These are phyloP conservation scores for Dimargaris xerosporica DNA, from an alignment of 192 early-diverging fungal genomes.

Conservation along the genomic window DNA sequence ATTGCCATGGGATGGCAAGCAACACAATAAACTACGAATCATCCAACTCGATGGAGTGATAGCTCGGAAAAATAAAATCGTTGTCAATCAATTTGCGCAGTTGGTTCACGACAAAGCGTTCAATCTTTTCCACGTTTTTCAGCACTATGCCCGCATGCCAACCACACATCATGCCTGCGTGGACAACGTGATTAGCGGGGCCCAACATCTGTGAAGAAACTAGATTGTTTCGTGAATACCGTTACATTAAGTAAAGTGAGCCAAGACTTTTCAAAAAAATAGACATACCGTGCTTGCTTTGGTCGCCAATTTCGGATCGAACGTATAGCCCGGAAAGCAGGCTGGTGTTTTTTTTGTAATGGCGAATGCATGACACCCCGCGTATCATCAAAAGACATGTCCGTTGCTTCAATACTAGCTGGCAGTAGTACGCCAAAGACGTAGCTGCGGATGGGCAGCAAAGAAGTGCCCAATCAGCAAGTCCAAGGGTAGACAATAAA, in stretches of 20 bases:
- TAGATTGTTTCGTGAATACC: conserved; percentile 2
- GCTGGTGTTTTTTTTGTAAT: conserved; percentile 13
- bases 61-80: conserved; percentile 63
- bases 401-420: too few species aligned
- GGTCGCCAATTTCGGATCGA: conserved; percentile 48
- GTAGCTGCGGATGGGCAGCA: too few species aligned
- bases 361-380: conserved; percentile 15
- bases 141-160: conserved; percentile 24
- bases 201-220: not conserved
- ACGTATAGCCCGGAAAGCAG: conserved; percentile 39
- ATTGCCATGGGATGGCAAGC: not conserved
- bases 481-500: too few species aligned
- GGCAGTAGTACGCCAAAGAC: too few species aligned
- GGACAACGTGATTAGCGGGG: not conserved
- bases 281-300: conserved; percentile 48
- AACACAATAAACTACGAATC: not conserved
- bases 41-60: conserved; percentile 39
- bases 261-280: not conserved
- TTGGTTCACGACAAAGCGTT: conserved; percentile 62
- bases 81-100: conserved; percentile 57
- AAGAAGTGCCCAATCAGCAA: too few species aligned
- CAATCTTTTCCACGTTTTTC: conserved; percentile 72
- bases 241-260: not conserved
- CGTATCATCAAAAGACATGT: too few species aligned
- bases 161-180: too few species aligned